Evolutionary conservation across 2,329 filamentous ascomycete genomes (phyloP), one percentile per base, ranked within the genome.

Genomic region (Peltaster fructicola): DNA sequence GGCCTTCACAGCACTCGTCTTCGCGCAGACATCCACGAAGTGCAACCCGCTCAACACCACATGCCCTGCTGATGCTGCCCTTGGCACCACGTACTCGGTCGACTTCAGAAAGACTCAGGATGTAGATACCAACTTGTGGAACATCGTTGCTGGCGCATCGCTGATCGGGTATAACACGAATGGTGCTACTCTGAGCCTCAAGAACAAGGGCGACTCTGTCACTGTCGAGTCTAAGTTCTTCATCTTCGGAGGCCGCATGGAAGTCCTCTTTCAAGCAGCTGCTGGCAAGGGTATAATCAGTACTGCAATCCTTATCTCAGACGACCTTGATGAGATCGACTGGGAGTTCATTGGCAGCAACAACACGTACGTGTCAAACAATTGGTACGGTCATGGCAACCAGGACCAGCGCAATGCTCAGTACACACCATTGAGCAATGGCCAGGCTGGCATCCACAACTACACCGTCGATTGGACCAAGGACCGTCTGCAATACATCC

Each of bases 311-410:
- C 63, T 85, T 50, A 63, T 88, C 36, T 85, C 76, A 24, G 75
- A 88, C 38, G 73, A 82, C 40, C 61, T 88, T 8, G 82, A 91
- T 47, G 80, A 91, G 52, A 72, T 91, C 19, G 82, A 92, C 45
- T 85, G 79, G 68, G 79, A 88, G 45, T 77, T 79, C 43, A 62
- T 81, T 30, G 79, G 79, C 22, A 63, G 63, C 29, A 73, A 79
- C 43, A 51, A 56, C 27, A 66, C 59, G 9, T 52, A 60, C 15
- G 73, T 67, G 6, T 63, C 74, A 36, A 74, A 67, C 37, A 85
- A 85, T 56, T 85, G 72, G 53, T 80, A 78, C 51, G 67, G 71
- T 52, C 75, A 78, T 59, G 76, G 75, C 23, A 66, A 65, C 32
- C 78, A 67, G 46, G 67, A 23, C 7, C 44, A 47, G 26, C 30